Evolutionary conservation across 2,329 filamentous ascomycete genomes (phyloP), one percentile per base, ranked within the genome.

Genomic region (Zasmidium angulare): DNA sequence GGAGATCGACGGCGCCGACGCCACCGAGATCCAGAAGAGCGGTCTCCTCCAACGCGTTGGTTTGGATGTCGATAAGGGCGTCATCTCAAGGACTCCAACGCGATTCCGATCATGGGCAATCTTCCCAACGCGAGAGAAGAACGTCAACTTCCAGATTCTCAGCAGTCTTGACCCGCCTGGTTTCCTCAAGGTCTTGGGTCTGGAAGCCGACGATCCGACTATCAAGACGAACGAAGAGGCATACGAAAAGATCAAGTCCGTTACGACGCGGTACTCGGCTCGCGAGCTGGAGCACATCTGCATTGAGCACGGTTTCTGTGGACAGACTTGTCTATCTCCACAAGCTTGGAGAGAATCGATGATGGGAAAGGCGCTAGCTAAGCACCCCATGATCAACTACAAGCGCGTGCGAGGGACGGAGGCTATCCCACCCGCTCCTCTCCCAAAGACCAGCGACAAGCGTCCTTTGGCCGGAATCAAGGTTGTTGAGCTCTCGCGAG

Each of bases 121-220:
- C 49, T 83, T 83, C 61, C 78, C 76, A 7, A 84, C 81, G 0
- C 76, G 73, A n/a, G 70, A 79, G 31, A 68, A 74, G 0, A 71
- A 74, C 0, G 74, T 77, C 0, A 82, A 78, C 77, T 84, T 81
- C 65, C 79, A 79, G 11, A 71, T 84, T 0, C 80, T 84, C 55
- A 81, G 81, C 3, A 82, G 78, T 0, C 71, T 84, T 48, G 68
- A 81, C 36, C 76, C 80, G 0, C 66, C 69, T 1, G 73, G 75
- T 1, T 78, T 78, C 0, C 73, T 83, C 1, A 65, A 71, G 23
- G 75, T 77, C n/a, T 77, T 83, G 47, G 79, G 78, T 3, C 74
- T 84, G 52, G 70, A 80, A 53, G 70, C 74, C 0, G 63, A 69
- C 40, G 53, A 65, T 53, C 26, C 54, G 3, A 67, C 62, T 50